A percentile compares a stretch with the other conserved stretches of the same genome.
phyloP scores from a whole-genome alignment of 1,139 yeast genomes.

The Petasospora fabianii region DNA sequence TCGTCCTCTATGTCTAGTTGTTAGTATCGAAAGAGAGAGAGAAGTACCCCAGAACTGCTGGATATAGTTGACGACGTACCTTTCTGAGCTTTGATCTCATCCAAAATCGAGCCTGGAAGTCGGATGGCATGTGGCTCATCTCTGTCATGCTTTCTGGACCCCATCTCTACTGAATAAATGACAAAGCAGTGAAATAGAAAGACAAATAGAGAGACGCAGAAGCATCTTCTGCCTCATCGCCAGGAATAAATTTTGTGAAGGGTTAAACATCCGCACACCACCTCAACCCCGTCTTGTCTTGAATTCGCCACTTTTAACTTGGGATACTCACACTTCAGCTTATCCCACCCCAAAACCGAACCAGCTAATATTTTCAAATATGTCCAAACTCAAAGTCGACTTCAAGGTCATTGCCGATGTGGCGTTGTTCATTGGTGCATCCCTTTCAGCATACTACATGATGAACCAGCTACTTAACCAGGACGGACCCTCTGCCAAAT shows the following conservation, averaged over 20 bases:
- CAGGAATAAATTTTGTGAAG: too few relatives aligned
- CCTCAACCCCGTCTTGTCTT: not conserved
- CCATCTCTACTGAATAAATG: slow-evolving; percentile 1
- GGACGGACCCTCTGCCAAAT: slow-evolving; percentile 50
- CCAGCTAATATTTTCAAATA: too few relatives aligned
- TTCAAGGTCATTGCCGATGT: slow-evolving; percentile 48
- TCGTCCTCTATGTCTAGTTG: slow-evolving; percentile 9
- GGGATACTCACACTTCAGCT: too few relatives aligned
- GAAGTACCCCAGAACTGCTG: too few relatives aligned
- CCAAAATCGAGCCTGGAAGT: slow-evolving; percentile 65
- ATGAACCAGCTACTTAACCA: slow-evolving; percentile 57
- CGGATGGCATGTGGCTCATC: slow-evolving; percentile 47
- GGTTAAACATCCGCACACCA: slow-evolving; percentile 5
- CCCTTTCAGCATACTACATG: slow-evolving; percentile 75
- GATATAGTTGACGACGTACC: too few relatives aligned
- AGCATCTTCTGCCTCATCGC: slow-evolving; percentile 1
- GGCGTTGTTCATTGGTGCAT: slow-evolving; percentile 74
- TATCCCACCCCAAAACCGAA: not conserved
- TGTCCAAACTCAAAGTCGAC: slow-evolving; percentile 25
- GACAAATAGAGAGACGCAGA: not conserved
- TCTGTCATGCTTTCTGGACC: slow-evolving; percentile 2
- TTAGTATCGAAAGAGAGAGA: too few relatives aligned
- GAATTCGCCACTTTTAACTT: too few relatives aligned
- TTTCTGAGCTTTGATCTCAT: slow-evolving; percentile 59
- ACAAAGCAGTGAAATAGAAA: not conserved